Evolutionary conservation across 2,329 filamentous ascomycete genomes (phyloP), one percentile per base, ranked within the genome.

Genomic region (Aureobasidium sp.): DNA sequence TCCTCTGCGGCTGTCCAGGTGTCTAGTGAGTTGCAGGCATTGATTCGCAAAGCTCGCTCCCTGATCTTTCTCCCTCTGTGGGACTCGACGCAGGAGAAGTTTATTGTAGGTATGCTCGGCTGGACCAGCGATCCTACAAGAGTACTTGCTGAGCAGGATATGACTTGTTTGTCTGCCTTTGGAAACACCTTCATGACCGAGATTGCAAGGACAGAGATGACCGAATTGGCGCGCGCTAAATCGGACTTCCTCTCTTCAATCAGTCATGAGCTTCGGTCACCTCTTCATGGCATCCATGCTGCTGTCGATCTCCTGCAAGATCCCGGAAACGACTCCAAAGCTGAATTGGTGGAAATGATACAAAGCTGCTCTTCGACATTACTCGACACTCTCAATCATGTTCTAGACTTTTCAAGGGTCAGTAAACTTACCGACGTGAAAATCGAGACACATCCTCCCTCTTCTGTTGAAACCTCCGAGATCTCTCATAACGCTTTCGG

Each of bases 161-260:
- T 62, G 47, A 62, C 59, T 0, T 62, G 59, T 26, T 10, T 67
- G 68, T 44, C 68, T 68, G 80, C 79, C 0, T 84, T 85, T 64
- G 78, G 78, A 0, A 79, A 80, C 59, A 78, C 80, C 0, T 80
- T 83, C 17, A 84, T 84, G 76, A 77, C 81, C 0, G 83, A 87
- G 59, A 73, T 86, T 0, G 77, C 79, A 0, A 75, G 80, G 1
- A 46, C 53, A 15, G 53, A 84, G 63, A 81, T 80, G 0, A 71
- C 79, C 39, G 78, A 78, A 34, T 67, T 70, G 17, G 69, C 70
- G 13, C 68, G 72, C 44, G 70, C 71, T 3, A 77, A 77, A 62
- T 73, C 72, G 0, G 73, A 73, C 7, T 76, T 78, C 56, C 70
- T 78, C 26, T 70, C 71, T 10, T 75, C 72, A 0, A 75, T 78